These are phyloP conservation scores for Mycena rebaudengoi DNA, from an alignment of 768 basidiomycete species.

Conservation along the genomic window DNA sequence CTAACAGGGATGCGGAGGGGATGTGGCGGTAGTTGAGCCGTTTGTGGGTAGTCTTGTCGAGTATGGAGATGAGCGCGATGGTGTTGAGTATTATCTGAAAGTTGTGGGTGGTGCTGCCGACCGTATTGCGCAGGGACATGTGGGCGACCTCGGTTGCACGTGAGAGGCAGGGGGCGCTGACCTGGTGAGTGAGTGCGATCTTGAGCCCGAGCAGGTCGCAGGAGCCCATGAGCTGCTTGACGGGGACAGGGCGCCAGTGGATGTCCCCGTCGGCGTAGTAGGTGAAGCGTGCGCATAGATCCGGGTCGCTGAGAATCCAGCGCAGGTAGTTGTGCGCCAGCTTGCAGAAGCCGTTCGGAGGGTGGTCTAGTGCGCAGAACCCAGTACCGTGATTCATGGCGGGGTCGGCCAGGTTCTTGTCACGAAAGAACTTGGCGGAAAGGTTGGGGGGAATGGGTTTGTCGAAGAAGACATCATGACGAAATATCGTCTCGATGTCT, in stretches of 20 bases:
- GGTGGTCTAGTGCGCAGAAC: conserved; percentile 1
- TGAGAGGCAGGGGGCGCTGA: neutral
- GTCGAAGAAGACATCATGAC: neutral
- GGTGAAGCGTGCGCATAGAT: neutral
- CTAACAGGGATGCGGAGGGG: conserved; percentile 4
- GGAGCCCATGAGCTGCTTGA: conserved; percentile 1
- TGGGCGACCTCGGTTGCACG: neutral
- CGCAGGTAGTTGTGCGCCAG: neutral
- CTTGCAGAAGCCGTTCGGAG: neutral
- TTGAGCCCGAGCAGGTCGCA: neutral
- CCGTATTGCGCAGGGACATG: neutral
- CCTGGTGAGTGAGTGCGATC: neutral
- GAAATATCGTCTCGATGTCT: neutral
- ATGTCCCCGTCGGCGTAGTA: neutral
- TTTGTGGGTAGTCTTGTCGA: conserved; percentile 1
- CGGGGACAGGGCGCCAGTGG: neutral
- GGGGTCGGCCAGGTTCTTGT: neutral
- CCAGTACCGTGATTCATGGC: neutral
- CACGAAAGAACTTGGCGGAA: neutral
- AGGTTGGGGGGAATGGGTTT: conserved; percentile 3
- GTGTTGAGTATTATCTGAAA: conserved; percentile 14
- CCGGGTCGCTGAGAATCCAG: neutral
- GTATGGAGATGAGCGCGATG: neutral
- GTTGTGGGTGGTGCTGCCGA: conserved; percentile 2
- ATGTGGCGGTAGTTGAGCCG: neutral